A percentile compares a stretch with the other conserved stretches of the same genome.
Conservation (phyloP, 208 protist genomes). For the Trichomonas gallinae region DNA sequence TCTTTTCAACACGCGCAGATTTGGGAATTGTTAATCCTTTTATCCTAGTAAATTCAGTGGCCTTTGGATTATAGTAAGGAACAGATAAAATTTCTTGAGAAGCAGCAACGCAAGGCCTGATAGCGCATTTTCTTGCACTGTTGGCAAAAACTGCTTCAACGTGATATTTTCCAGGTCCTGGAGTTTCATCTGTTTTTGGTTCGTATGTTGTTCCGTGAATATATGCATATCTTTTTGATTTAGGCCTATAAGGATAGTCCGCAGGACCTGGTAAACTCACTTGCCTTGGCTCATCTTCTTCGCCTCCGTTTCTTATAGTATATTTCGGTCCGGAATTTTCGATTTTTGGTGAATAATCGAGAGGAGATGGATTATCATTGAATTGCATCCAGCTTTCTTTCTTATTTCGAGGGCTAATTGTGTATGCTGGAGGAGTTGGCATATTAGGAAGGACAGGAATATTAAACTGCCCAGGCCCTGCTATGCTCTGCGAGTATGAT, state of each 20-base stretch:
- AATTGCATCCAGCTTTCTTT: not conserved
- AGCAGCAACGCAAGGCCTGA: not conserved
- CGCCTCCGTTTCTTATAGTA: not conserved
- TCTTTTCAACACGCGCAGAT: not conserved
- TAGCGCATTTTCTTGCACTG: not conserved
- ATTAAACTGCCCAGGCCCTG: not conserved
- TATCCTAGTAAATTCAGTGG: not conserved
- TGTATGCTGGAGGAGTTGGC: not conserved
- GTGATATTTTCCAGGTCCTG: not conserved
- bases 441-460: not conserved
- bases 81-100: not conserved
- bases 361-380: not conserved
- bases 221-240: not conserved
- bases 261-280: not conserved
- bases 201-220: not conserved
- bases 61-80: not conserved
- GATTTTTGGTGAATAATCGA: not conserved
- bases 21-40: not conserved
- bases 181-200: not conserved
- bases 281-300: not conserved
- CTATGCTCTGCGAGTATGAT: not conserved
- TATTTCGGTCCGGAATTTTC: not conserved
- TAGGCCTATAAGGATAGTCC: not conserved
- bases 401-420: not conserved
- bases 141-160: not conserved